Conservation (phyloP, 352 stramenopile species). For the Globisporangium rhizosaccharum region DNA sequence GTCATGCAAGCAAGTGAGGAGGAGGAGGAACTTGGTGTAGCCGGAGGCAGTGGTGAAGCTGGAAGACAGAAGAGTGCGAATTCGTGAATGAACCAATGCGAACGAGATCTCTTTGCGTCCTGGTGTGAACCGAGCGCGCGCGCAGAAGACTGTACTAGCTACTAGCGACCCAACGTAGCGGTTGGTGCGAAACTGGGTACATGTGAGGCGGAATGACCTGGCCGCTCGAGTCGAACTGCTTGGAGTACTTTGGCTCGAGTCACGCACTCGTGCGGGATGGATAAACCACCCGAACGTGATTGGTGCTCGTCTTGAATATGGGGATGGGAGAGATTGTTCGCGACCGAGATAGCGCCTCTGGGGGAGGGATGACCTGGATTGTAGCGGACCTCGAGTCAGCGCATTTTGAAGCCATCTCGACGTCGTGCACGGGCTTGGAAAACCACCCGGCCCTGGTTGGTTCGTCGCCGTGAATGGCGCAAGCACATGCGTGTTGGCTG, state of each 20-base stretch:
- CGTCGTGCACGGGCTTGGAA: background rate
- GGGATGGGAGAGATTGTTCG: background rate
- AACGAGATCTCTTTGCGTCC: too few species aligned
- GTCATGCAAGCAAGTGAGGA: background rate
- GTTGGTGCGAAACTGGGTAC: background rate
- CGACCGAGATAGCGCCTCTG: background rate
- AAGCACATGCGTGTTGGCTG: background rate
- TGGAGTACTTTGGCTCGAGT: background rate
- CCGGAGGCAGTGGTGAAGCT: background rate
- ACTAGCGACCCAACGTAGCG: background rate
- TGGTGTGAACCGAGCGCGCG: background rate
- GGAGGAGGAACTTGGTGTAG: background rate
- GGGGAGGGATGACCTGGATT: background rate
- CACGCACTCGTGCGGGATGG: background rate
- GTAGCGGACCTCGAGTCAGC: background rate
- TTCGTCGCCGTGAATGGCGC: background rate
- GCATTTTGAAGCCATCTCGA: background rate
- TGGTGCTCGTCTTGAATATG: background rate
- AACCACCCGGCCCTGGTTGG: background rate
- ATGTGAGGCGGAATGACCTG: background rate
- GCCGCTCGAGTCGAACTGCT: background rate
- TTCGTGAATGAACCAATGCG: background rate
- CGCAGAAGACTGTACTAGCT: background rate
- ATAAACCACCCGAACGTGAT: slow-evolving; percentile 5
- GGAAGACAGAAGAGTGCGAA: background rate